Percentiles rank a stretch among this genome's conserved stretches.
Evolutionary conservation across 2,329 filamentous ascomycete species (phyloP).

Genomic region (Aspergillus amoenus): DNA sequence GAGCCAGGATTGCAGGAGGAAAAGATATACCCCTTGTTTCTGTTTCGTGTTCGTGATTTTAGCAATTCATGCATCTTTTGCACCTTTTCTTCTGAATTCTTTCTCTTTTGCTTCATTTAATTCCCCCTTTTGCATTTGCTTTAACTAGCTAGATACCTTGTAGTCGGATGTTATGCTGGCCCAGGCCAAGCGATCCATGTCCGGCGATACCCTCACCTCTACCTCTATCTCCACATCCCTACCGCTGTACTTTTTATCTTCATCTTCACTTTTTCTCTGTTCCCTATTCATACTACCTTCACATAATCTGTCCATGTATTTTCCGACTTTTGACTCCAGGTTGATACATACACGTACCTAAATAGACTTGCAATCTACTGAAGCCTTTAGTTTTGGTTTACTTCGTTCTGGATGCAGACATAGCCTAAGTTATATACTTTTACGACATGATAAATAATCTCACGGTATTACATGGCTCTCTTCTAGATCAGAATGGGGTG

Average conservation of each 20-base stretch:
- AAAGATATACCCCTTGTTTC: slow-evolving; percentile 21
- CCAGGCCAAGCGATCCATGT: neutral
- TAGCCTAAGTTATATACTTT: too few species aligned
- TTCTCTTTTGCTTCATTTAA: neutral
- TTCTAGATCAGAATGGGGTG: too few species aligned
- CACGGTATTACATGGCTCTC: too few species aligned
- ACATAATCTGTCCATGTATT: neutral
- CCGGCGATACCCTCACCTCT: neutral
- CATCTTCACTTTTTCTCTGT: neutral
- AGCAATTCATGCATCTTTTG: slow-evolving; percentile 4
- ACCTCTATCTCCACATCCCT: neutral
- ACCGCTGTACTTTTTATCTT: neutral
- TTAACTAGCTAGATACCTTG: neutral
- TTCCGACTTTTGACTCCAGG: neutral
- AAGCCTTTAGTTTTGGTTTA: neutral
- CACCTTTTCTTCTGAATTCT: neutral
- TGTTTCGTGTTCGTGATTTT: slow-evolving; percentile 5
- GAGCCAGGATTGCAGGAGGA: slow-evolving; percentile 19
- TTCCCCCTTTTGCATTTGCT: neutral
- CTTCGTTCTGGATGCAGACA: too few species aligned
- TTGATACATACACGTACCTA: neutral
- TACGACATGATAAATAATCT: too few species aligned
- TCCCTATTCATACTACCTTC: neutral
- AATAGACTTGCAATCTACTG: neutral
- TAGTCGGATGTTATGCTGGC: neutral